Conservation (phyloP, 768 basidiomycete genomes). For the Hebeloma cylindrosporum region DNA sequence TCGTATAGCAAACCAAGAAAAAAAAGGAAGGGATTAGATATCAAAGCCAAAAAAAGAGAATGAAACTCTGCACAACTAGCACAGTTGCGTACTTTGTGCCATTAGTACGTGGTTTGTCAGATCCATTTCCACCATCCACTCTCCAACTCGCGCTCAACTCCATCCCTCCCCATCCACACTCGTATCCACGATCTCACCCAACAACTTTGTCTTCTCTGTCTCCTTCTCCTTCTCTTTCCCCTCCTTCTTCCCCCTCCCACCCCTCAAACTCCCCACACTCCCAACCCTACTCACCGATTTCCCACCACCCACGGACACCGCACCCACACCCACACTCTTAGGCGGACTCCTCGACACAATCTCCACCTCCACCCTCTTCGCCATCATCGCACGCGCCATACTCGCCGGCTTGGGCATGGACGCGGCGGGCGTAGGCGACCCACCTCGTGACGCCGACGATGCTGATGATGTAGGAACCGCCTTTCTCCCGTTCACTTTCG, state of each 20-base stretch:
- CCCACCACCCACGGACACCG: neutral
- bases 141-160: too few species aligned
- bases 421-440: neutral
- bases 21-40: too few species aligned
- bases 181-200: slow-evolving; percentile 34
- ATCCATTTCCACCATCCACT: too few species aligned
- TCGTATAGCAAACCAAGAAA: too few species aligned
- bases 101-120: too few species aligned
- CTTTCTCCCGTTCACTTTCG: too few species aligned
- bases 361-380: slow-evolving; percentile 21
- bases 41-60: too few species aligned
- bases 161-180: slow-evolving; percentile 34
- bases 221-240: neutral
- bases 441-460: too few species aligned
- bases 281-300: neutral
- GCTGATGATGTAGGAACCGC: too few species aligned
- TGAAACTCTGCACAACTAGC: too few species aligned
- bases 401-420: slow-evolving; percentile 6
- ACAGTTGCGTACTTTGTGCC: too few species aligned
- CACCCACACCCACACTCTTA: neutral
- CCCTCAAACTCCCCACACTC: slow-evolving; percentile 4
- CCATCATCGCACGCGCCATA: slow-evolving; percentile 9
- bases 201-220: slow-evolving; percentile 15
- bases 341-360: slow-evolving; percentile 16
- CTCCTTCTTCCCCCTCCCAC: slow-evolving; percentile 3